Evolutionary conservation across 768 basidiomycete species (phyloP).

Genomic region (Lentinula raphanica): DNA sequence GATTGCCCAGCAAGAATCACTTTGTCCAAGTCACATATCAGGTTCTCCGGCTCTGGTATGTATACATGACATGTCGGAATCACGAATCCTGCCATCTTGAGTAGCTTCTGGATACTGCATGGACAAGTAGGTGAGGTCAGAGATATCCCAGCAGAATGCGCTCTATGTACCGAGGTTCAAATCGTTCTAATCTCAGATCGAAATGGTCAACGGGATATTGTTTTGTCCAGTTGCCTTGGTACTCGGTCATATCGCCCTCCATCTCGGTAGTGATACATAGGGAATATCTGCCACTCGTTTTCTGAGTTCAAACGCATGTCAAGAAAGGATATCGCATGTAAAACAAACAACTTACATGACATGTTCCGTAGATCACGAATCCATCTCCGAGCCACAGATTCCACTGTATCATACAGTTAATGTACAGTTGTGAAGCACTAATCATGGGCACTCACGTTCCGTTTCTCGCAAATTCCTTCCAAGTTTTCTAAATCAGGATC

Average conservation of each 20-base stretch:
- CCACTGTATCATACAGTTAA: conserved; percentile 21
- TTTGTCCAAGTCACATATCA: conserved; percentile 43
- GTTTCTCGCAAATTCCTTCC: conserved; percentile 18
- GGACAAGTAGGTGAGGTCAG: neutral
- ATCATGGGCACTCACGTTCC: conserved; percentile 23
- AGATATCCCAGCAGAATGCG: neutral
- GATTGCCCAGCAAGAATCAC: conserved; percentile 57
- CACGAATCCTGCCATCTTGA: conserved; percentile 23
- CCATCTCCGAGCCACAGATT: conserved; percentile 28
- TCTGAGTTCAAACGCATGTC: conserved; percentile 11
- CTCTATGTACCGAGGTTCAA: conserved; percentile 29
- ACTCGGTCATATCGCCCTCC: conserved; percentile 15
- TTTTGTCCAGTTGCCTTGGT: conserved; percentile 27
- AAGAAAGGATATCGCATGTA: conserved; percentile 1
- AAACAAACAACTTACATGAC: neutral
- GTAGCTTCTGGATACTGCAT: conserved; percentile 28
- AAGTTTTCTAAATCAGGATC: conserved; percentile 30
- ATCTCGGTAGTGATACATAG: conserved; percentile 21
- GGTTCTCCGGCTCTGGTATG: conserved; percentile 34
- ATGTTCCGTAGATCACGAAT: conserved; percentile 19
- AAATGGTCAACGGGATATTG: conserved; percentile 26
- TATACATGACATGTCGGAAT: conserved; percentile 25
- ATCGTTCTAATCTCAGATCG: conserved; percentile 27
- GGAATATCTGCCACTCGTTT: conserved; percentile 21
- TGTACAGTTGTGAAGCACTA: neutral